Base-by-base conservation (phyloP, 768 basidiomycete genomes). In the Leccinum obscurum region DNA sequence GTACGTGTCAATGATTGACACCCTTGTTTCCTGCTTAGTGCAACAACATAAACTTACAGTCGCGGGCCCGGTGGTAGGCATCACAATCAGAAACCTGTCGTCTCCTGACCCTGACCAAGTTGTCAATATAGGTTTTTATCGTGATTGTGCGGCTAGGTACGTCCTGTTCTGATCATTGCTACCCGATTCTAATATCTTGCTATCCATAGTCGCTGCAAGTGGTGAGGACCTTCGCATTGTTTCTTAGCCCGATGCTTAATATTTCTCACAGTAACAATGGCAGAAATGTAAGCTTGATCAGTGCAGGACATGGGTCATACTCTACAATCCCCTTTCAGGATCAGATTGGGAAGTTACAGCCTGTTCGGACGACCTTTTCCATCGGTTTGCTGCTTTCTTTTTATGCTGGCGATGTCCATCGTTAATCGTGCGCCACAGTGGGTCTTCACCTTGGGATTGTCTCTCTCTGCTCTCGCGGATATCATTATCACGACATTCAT, bases 391-490 rank as follows among this genome's bases (percentile, higher is more conserved):
- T 15, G 15, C 3, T 28, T 14, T 11, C 20, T 15, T 44, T 55
- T 54, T 17, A 7, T 24, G 4, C 9, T 30, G 6, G 34, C 11
- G 13, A 24, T 13, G 6, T 3, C 13, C 26, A 9, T 58, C 13
- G 6, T 34, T 59, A 35, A 60, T 34, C 32, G 10, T 20, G 24
- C 30, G 14, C 28, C 6, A 8, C 41, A 84, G 81, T 78, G 77
- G 73, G 65, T 77, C 10, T 81, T 83, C 61, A 83, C 83, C 1
- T 65, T 74, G 1, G 82, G 82, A 9, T 68, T 84, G 2, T 66
- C 75, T 1, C 72, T 84, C 2, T 83, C 82, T 6, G 77, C 78
- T 2, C 58, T 74, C 6, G 68, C 81, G 39, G 83, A 85, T 60
- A 62, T 83, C 50, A 60, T 81, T 14, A 82, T 83, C 55, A 81